Percentiles rank a stretch among this genome's conserved stretches.
Evolutionary conservation across 768 basidiomycete species (phyloP).

Genomic region (Xerocomellus chrysenteron): DNA sequence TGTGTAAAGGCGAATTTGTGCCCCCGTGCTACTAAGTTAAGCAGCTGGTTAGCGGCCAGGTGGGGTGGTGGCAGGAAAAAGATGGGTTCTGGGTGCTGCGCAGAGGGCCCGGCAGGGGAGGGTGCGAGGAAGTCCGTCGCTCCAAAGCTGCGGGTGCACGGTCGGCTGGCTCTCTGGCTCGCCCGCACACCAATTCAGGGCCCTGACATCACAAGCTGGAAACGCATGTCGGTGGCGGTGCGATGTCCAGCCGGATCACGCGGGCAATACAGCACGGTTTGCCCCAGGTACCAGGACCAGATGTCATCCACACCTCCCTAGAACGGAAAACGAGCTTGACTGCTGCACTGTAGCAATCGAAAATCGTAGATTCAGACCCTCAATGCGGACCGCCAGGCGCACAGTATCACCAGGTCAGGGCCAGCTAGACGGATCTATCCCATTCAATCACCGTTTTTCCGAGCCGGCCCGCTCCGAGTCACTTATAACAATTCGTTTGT

Average conservation of each 20-base stretch:
- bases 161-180: constrained; percentile 1
- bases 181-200: constrained; percentile 12
- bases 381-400: no score
- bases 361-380: neutral
- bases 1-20: constrained; percentile 14
- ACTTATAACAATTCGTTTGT: neutral
- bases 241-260: constrained; percentile 8
- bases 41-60: constrained; percentile 11
- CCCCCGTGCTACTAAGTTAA: constrained; percentile 5
- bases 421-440: no score
- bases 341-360: no score
- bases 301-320: neutral
- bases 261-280: constrained; percentile 2
- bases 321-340: neutral
- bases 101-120: constrained; percentile 4
- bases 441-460: neutral
- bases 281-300: constrained; percentile 6
- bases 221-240: constrained; percentile 27
- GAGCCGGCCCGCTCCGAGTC: constrained; percentile 2
- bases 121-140: constrained; percentile 1
- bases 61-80: neutral
- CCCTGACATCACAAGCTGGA: constrained; percentile 28
- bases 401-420: no score
- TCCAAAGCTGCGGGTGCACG: constrained; percentile 14
- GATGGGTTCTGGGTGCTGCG: constrained; percentile 11